A percentile compares a stretch with the other conserved stretches of the same genome.
Evolutionary conservation across 106 monocot genomes (phyloP).

Genomic region (Gastrodia elata): DNA sequence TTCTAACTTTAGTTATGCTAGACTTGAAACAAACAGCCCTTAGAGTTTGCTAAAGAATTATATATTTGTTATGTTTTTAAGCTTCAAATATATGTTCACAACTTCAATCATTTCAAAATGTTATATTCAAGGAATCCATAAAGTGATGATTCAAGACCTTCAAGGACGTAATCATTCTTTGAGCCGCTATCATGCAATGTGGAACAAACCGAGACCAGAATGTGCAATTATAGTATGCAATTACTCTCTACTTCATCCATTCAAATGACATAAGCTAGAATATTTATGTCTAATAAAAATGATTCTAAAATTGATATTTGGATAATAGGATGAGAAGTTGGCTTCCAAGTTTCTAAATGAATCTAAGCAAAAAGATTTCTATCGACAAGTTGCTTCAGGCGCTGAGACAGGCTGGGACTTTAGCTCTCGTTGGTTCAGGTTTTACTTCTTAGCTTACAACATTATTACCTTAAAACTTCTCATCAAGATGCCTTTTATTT

Average conservation of each 20-base stretch:
- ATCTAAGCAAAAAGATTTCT: conserved; percentile 46
- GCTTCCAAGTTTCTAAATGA: conserved; percentile 36
- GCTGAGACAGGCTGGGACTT: conserved; percentile 99
- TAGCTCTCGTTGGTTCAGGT: conserved; percentile 99
- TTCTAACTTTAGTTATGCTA: too few relatives aligned
- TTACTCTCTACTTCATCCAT: background rate
- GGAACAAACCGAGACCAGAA: conserved; percentile 96
- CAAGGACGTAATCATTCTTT: conserved; percentile 46
- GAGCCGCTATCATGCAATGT: conserved; percentile 83
- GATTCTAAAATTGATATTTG: background rate
- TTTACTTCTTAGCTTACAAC: background rate
- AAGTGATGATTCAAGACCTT: conserved; percentile 49
- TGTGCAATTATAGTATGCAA: conserved; percentile 65
- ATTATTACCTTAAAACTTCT: background rate
- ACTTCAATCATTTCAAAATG: background rate
- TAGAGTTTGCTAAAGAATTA: too few relatives aligned
- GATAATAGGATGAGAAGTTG: conserved; percentile 55
- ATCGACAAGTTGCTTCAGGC: conserved; percentile 69
- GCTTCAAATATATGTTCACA: background rate
- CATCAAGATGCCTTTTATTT: background rate
- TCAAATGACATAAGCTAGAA: background rate
- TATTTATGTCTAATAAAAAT: background rate
- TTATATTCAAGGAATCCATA: conserved; percentile 51
- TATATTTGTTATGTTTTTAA: background rate
- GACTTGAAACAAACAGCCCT: too few relatives aligned